These are phyloP conservation scores for Calonectria crousiana DNA, from an alignment of 2,329 filamentous ascomycete genomes.

Conservation along the genomic window DNA sequence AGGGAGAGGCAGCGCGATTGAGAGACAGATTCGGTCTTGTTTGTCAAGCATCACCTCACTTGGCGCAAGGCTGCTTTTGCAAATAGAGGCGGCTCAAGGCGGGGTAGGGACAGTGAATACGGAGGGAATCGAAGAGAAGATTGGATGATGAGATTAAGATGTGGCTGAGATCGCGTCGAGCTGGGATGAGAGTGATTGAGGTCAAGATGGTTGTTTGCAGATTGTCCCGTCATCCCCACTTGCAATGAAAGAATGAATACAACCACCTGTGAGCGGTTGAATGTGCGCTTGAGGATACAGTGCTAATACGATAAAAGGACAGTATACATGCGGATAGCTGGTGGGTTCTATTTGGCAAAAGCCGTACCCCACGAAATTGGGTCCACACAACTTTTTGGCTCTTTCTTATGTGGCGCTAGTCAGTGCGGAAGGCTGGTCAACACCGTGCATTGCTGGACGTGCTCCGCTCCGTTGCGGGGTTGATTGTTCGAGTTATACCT, in stretches of 20 bases:
- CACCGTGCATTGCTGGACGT: not conserved
- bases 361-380: conserved; percentile 1
- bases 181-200: conserved; percentile 11
- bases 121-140: not conserved
- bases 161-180: not conserved
- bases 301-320: conserved; percentile 1
- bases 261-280: conserved; percentile 18
- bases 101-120: not conserved
- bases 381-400: not conserved
- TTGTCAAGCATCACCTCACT: conserved; percentile 19
- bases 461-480: conserved; percentile 4
- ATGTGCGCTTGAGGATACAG: conserved; percentile 10
- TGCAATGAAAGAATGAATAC: conserved; percentile 16
- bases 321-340: not conserved
- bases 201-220: conserved; percentile 17
- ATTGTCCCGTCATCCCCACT: conserved; percentile 24
- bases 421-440: not conserved
- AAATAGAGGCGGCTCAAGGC: not conserved
- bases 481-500: not conserved
- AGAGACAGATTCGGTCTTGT: conserved; percentile 16
- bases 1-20: conserved; percentile 20
- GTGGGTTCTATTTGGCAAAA: not conserved
- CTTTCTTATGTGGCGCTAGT: not conserved
- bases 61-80: not conserved
- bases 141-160: not conserved